These are phyloP conservation scores for Lachancea sp. DNA, from an alignment of 805 yeast genomes.

Conservation along the genomic window DNA sequence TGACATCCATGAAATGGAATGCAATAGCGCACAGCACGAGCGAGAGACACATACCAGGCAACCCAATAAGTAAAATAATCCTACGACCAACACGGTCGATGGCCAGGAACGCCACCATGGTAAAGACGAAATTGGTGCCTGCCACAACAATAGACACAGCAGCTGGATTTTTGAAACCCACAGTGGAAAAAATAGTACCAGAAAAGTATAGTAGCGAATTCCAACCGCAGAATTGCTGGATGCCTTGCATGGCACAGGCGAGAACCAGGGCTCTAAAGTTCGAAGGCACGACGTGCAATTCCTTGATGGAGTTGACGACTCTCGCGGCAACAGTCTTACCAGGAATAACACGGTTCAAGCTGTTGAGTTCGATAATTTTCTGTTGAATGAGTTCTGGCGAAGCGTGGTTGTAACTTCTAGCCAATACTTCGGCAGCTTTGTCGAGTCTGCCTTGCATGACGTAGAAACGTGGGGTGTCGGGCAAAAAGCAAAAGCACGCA, in stretches of 20 bases:
- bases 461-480: constrained; percentile 92
- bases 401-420: constrained; percentile 56
- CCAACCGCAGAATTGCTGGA: constrained; percentile 96
- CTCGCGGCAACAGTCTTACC: constrained; percentile 44
- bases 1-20: constrained; percentile 74
- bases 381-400: constrained; percentile 57
- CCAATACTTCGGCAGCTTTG: constrained; percentile 60
- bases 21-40: constrained; percentile 81
- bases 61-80: constrained; percentile 64
- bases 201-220: constrained; percentile 94
- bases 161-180: constrained; percentile 85
- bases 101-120: constrained; percentile 75
- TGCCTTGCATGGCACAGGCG: constrained; percentile 91
- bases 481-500: constrained; percentile 71
- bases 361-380: constrained; percentile 60
- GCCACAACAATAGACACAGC: constrained; percentile 92
- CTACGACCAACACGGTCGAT: constrained; percentile 90
- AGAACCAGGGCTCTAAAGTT: constrained; percentile 84
- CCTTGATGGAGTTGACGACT: constrained; percentile 54
- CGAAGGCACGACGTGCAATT: constrained; percentile 62
- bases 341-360: constrained; percentile 40
- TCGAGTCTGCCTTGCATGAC: constrained; percentile 62
- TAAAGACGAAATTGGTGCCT: constrained; percentile 88
- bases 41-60: constrained; percentile 79
- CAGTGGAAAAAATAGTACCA: constrained; percentile 83